Evolutionary conservation across 148 eudicot species (phyloP).

Genomic region (Heliosperma pusillum): DNA sequence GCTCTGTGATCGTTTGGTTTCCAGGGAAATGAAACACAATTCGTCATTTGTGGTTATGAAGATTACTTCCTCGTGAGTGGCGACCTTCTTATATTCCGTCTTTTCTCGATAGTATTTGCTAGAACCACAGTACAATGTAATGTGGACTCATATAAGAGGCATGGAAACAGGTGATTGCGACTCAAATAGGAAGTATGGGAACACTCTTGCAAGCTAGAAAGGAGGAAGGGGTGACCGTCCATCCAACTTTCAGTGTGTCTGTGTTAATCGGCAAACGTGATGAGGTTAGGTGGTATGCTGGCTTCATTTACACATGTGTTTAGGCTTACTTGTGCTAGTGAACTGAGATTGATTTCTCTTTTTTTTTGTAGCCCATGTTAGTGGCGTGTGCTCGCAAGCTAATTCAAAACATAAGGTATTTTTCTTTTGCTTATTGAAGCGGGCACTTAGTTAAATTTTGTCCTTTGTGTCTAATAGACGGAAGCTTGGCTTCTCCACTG

Average conservation of each 20-base stretch:
- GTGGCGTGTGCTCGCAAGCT: conserved; percentile 83
- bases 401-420: conserved; percentile 77
- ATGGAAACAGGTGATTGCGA: conserved; percentile 77
- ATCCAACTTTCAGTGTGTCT: conserved; percentile 59
- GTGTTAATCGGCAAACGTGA: conserved; percentile 88
- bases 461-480: neutral
- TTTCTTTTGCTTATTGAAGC: neutral
- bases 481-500: neutral
- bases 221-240: conserved; percentile 62
- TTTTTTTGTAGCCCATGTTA: conserved; percentile 66
- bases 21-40: conserved; percentile 72
- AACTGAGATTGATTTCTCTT: conserved; percentile 18
- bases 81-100: conserved; percentile 7
- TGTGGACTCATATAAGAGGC: conserved; percentile 70
- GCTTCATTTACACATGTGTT: neutral
- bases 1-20: conserved; percentile 8
- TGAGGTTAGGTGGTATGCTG: conserved; percentile 45
- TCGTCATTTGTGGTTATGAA: conserved; percentile 62
- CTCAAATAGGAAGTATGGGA: conserved; percentile 94
- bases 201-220: conserved; percentile 78
- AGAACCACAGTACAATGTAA: conserved; percentile 20
- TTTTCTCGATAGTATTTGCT: conserved; percentile 13
- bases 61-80: conserved; percentile 74
- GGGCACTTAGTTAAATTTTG: neutral
- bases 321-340: neutral